These are phyloP conservation scores for Phytophthora quininea DNA, from an alignment of 352 stramenopile species.

Conservation along the genomic window DNA sequence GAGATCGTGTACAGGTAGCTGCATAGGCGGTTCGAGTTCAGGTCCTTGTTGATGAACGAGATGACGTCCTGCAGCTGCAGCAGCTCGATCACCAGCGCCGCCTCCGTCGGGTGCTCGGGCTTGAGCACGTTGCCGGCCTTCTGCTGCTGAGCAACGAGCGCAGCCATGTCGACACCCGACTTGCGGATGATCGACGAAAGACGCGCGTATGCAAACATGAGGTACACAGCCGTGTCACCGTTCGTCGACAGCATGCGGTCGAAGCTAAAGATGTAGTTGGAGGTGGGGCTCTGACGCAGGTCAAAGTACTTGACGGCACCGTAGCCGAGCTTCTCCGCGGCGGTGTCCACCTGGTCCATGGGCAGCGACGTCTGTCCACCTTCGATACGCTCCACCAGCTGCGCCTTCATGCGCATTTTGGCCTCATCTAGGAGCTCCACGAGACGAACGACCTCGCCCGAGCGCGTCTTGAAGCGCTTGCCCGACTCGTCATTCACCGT, in stretches of 20 bases:
- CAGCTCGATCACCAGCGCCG: conserved; percentile 94
- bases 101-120: conserved; percentile 84
- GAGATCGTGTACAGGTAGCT: conserved; percentile 98
- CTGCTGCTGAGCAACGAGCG: conserved; percentile 54
- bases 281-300: conserved; percentile 96
- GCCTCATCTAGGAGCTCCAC: conserved; percentile 99
- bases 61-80: conserved; percentile 97
- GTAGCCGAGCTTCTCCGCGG: conserved; percentile 97
- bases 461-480: conserved; percentile 98
- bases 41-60: conserved; percentile 92
- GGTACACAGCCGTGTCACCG: conserved; percentile 99
- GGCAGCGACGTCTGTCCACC: conserved; percentile 89
- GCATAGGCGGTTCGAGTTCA: conserved; percentile 98
- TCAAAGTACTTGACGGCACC: conserved; percentile 99
- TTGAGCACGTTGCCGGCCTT: conserved; percentile 59
- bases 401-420: conserved; percentile 94
- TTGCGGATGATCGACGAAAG: conserved; percentile 97
- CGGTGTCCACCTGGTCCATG: conserved; percentile 92
- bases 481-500: conserved; percentile 89
- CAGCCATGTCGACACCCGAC: conserved; percentile 86
- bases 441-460: conserved; percentile 97
- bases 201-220: conserved; percentile 99
- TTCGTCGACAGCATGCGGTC: conserved; percentile 99
- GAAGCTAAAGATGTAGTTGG: conserved; percentile 99
- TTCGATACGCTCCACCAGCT: conserved; percentile 92